Evolutionary conservation across 2,329 filamentous ascomycete genomes (phyloP).

Genomic region (Penicillium sp.): DNA sequence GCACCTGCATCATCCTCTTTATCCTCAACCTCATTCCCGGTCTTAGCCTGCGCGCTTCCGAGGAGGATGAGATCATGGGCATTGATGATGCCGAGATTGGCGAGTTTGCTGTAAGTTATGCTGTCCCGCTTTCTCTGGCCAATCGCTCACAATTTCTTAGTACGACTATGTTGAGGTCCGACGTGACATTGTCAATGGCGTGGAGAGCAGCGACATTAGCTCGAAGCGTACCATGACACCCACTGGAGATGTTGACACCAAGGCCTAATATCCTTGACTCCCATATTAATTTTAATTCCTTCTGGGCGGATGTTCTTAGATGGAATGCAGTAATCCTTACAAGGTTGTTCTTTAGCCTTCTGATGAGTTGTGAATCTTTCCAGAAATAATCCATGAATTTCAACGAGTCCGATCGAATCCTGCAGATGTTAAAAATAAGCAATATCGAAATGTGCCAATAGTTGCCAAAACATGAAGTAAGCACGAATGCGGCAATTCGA

Average conservation of each 20-base stretch:
- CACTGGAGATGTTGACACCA: slow-evolving; percentile 22
- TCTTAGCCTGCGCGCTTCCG: slow-evolving; percentile 64
- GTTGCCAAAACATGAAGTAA: neutral
- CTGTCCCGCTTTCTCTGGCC: neutral
- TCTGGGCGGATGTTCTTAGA: neutral
- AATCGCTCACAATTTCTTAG: slow-evolving; percentile 26
- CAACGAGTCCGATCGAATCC: too few relatives aligned
- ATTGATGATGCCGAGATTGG: slow-evolving; percentile 88
- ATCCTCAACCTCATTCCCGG: slow-evolving; percentile 73
- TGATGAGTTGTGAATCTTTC: too few relatives aligned
- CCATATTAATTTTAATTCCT: slow-evolving; percentile 11
- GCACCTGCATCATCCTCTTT: slow-evolving; percentile 73
- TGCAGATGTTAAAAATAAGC: too few relatives aligned
- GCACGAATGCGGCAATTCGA: slow-evolving; percentile 1
- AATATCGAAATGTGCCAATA: too few relatives aligned
- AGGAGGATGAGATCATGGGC: slow-evolving; percentile 75
- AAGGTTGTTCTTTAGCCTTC: too few relatives aligned
- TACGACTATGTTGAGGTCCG: slow-evolving; percentile 88
- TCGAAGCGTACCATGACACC: slow-evolving; percentile 31
- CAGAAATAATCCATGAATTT: too few relatives aligned
- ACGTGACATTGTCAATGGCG: slow-evolving; percentile 56
- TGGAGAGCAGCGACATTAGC: slow-evolving; percentile 24
- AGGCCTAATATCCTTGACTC: slow-evolving; percentile 20
- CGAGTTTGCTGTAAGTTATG: slow-evolving; percentile 66
- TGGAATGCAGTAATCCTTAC: too few relatives aligned